Evolutionary conservation across 257 asterid species (phyloP), one percentile per base, ranked within the genome.

Genomic region (Solanum clarkiae): DNA sequence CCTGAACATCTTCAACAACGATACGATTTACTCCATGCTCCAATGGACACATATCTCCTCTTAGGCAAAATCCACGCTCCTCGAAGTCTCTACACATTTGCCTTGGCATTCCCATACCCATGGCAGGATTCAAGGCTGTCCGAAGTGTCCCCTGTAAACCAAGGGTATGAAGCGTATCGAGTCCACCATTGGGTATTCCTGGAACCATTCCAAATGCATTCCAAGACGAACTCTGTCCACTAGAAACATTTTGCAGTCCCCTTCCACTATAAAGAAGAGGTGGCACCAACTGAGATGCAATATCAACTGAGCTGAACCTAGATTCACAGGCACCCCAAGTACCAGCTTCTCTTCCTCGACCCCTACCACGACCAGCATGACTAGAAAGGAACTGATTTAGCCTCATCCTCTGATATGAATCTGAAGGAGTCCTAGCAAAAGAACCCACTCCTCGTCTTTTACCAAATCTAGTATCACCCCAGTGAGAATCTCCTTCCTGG

Each of bases 41-140:
- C 99, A 96, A 92, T 0, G 98, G 98, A 87, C 99, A 96, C 96
- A 96, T 96, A 87, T 95, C 98, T 60, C 99, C 99, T 90, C 99
- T 94, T 88, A 97, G 88, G 90, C 99, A 97, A 94, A 95, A 97
- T 60, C 99, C 99, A 84, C 97, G 99, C 87, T 97, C 99, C 91
- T 97, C 99, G 85, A 97, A 97, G 91, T 97, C 99, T 90, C 98
- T 93, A 86, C 99, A 97, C 83, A 94, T 86, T 88, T 92, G 98
- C 83, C 94, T 90, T 16, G 97, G 93, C 79, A 97, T 91, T 85
- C 96, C 96, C 83, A 94, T 85, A 84, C 87, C 92, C 84, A 92
- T 47, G 45, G 97, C 89, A 45, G 96, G 94, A 90, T 82, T 89
- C 85, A 95, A 89, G 49, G 92, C 86, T 86, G 94, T 94, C 86